Base-by-base conservation (phyloP, 305 asterid species). In the Rubia balearica region DNA sequence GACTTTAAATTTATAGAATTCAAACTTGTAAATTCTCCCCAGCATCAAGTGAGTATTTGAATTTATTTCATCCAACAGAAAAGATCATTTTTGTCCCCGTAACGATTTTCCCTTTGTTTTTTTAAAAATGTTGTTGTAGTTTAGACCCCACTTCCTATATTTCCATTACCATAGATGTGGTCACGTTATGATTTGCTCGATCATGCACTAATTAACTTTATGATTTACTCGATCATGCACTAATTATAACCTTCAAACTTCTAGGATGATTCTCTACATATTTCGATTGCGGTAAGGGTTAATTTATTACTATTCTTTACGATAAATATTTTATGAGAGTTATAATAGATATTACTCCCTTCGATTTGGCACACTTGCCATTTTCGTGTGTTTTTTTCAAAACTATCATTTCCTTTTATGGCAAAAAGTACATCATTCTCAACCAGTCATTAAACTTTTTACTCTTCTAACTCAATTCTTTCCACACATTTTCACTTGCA, bases 101-200 rank as follows among this genome's bases (percentile, higher is more conserved):
- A 9, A 57, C 12, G 33, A 56, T 19, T 3, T 16, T 56, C n/a
- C 8, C 5, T 56, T n/a, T 21, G 12, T n/a, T 56, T 56, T 45
- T 45, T 56, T 6, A 7, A 53, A 53, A 3, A 5, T 57, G 63
- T 10, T 57, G 3, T 57, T 57, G 63, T 57, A 10, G 4, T 57
- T 57, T 57, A 8, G 63, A 19, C 63, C 63, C 63, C 63, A 57
- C 63, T 57, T 57, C 36, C 63, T 33, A 57, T 57, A 22, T 21
- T 10, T 22, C 62, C 62, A 19, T 56, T 56, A 56, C 62, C 33
- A 9, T 56, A 19, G 10, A 56, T 21, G 27, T 16, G 56, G 21
- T 56, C 5, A 8, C 30, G 62, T 21, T 56, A 22, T 51, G 57
- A 48, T 48, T 48, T 48, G 17, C 53, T 48, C 16, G 19, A 48